Base-by-base conservation (phyloP, 2,329 filamentous ascomycete genomes). In the Trichoderma sp. region DNA sequence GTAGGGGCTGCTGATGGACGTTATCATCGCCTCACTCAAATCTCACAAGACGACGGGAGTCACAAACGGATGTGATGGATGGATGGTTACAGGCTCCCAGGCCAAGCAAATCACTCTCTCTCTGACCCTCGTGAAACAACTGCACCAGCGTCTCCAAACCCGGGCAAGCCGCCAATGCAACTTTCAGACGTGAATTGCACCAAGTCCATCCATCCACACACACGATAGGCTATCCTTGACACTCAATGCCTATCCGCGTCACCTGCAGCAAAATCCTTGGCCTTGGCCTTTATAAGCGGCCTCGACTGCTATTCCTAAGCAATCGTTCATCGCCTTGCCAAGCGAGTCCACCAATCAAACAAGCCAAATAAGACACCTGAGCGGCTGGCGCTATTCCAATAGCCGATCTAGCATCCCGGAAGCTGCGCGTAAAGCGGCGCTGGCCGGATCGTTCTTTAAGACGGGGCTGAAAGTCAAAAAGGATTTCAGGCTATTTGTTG, bases 81-180 rank as follows among this genome's bases (percentile, higher is more conserved):
- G 45, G 45, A 21, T 50, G 45, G 45, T 7, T n/a, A 50, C 45
- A 50, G 45, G 53, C 53, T 59, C 12, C 24, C 11, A 59, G 21
- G 12, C 6, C n/a, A 59, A 5, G 6, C 53, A 14, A 27, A 24
- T 59, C n/a, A 21, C 31, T 24, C 60, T 38, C 11, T 29, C 31
- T 29, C 27, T 27, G 21, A 31, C 18, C 18, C 31, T 64, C 18
- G 31, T 35, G 9, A 64, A 29, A 21, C 60, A 64, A 7, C 31
- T 33, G 16, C 11, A n/a, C 16, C 29, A 31, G 18, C 29, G n/a
- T 14, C 63, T 41, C 35, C 63, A 65, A 65, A 45, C 66, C 50
- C 66, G 66, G n/a, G 66, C 66, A 59, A 38, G 45, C 66, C 66
- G 66, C 66, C 50, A 62, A 60, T 62, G 59, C 59, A 62, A 31